These are phyloP conservation scores for Schizonepeta tenuifolia DNA, from an alignment of 257 asterid species.

Conservation along the genomic window DNA sequence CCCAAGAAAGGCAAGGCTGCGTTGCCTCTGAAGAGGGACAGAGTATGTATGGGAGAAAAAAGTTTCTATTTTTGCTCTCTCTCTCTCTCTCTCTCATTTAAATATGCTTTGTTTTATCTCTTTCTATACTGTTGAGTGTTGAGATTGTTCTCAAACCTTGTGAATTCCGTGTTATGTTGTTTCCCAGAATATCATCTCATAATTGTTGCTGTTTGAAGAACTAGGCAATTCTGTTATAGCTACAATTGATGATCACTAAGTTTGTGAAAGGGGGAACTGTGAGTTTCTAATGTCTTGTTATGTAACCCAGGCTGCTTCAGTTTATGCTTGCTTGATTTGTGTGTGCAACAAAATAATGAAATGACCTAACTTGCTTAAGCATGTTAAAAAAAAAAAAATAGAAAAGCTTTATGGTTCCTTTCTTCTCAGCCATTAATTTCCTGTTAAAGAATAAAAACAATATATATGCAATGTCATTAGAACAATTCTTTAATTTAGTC, in stretches of 20 bases:
- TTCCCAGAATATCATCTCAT: constrained; percentile 1
- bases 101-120: not conserved
- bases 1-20: constrained; percentile 97
- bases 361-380: not conserved
- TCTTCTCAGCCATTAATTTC: not conserved
- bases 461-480: too few relatives aligned
- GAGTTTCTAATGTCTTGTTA: not conserved
- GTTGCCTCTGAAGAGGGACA: constrained; percentile 79
- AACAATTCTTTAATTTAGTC: too few relatives aligned
- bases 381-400: not conserved
- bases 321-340: not conserved
- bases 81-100: not conserved
- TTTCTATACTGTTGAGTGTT: not conserved
- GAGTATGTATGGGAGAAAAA: constrained; percentile 48
- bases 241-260: constrained; percentile 1
- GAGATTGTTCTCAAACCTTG: constrained; percentile 7
- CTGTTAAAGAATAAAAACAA: too few relatives aligned
- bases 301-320: not conserved
- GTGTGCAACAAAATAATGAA: not conserved
- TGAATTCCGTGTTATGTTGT: constrained; percentile 2
- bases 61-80: not conserved
- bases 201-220: constrained; percentile 25
- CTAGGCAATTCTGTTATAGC: not conserved
- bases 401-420: not conserved
- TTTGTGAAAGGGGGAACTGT: not conserved